Evolutionary conservation across 2,329 filamentous ascomycete genomes (phyloP).

Genomic region (Ceratocystis huliohia): DNA sequence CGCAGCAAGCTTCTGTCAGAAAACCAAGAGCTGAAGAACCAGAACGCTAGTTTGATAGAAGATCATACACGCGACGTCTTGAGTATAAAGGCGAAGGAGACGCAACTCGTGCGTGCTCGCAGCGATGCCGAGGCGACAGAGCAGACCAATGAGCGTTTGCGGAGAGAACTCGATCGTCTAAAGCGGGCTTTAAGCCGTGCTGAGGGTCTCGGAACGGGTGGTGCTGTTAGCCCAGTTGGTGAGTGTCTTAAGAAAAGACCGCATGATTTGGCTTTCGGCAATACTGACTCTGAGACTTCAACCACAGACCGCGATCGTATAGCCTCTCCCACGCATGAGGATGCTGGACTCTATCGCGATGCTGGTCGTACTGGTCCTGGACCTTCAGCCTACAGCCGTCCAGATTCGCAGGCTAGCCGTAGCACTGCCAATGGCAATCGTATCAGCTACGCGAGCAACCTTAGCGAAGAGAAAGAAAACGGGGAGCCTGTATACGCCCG

Average conservation of each 20-base stretch:
- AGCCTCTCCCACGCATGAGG: slow-evolving; percentile 34
- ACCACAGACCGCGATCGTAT: slow-evolving; percentile 25
- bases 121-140: slow-evolving; percentile 84
- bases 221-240: slow-evolving; percentile 22
- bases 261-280: slow-evolving; percentile 23
- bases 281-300: slow-evolving; percentile 22
- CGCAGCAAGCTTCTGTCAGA: slow-evolving; percentile 71
- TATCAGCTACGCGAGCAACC: slow-evolving; percentile 50
- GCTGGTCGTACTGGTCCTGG: slow-evolving; percentile 28
- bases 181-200: slow-evolving; percentile 69
- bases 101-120: slow-evolving; percentile 81
- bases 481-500: slow-evolving; percentile 38
- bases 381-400: slow-evolving; percentile 14
- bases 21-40: slow-evolving; percentile 87
- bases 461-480: slow-evolving; percentile 71
- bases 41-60: slow-evolving; percentile 92
- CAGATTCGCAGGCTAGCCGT: slow-evolving; percentile 16
- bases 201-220: slow-evolving; percentile 35
- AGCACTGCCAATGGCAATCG: slow-evolving; percentile 35
- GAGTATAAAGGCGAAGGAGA: slow-evolving; percentile 97
- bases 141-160: slow-evolving; percentile 68
- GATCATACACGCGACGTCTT: slow-evolving; percentile 92
- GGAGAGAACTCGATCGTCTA: slow-evolving; percentile 79
- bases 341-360: slow-evolving; percentile 45
- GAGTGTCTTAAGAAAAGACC: slow-evolving; percentile 23